Percentiles rank a stretch among this genome's conserved stretches.
These are phyloP conservation scores for Oryza officinalis DNA, from an alignment of 176 grass and related monocot genomes.

Conservation along the genomic window DNA sequence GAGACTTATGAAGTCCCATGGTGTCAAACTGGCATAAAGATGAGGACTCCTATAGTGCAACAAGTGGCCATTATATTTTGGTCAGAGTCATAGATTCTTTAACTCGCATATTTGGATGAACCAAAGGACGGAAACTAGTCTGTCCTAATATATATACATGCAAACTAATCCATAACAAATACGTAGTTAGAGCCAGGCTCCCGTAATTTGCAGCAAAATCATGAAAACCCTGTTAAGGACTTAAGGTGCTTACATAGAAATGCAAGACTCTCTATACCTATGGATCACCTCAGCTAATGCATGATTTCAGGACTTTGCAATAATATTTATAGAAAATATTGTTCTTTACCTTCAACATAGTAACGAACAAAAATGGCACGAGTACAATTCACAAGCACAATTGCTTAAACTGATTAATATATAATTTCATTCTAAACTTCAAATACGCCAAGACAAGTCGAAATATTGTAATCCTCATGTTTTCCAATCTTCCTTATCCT, in stretches of 20 bases:
- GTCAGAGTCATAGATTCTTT: constrained; percentile 15
- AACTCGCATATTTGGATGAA: neutral
- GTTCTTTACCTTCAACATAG: neutral
- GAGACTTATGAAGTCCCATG: neutral
- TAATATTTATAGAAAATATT: neutral
- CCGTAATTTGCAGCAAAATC: neutral
- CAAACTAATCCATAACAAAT: neutral
- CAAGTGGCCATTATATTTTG: neutral
- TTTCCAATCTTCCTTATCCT: neutral
- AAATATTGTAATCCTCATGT: neutral
- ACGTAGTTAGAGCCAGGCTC: neutral
- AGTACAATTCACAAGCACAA: constrained; percentile 12
- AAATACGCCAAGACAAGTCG: neutral
- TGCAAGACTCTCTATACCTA: constrained; percentile 15
- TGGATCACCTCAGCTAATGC: neutral
- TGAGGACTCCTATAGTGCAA: constrained; percentile 11
- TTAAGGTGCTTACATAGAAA: constrained; percentile 1
- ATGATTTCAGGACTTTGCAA: neutral
- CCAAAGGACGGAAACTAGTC: neutral
- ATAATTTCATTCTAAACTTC: neutral
- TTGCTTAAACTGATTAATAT: neutral
- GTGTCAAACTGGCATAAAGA: constrained; percentile 25
- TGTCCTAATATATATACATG: constrained; percentile 6
- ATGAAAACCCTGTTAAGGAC: neutral
- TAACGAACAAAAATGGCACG: neutral